A percentile compares a stretch with the other conserved stretches of the same genome.
Evolutionary conservation across 2,329 filamentous ascomycete genomes (phyloP).

Genomic region (Blastomyces parvus): DNA sequence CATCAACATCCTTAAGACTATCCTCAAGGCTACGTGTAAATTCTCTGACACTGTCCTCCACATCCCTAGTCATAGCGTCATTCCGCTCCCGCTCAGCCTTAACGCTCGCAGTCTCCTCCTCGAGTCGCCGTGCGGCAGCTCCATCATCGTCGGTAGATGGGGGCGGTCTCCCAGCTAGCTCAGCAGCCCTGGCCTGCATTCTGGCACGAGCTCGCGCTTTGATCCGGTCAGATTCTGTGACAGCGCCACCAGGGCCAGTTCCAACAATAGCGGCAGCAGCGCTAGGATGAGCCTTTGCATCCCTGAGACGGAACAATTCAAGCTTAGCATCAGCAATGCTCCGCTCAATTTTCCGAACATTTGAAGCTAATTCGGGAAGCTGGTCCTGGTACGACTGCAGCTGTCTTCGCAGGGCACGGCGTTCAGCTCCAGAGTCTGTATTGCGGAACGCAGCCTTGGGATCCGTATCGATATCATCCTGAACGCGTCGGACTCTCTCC

Average conservation of each 20-base stretch:
- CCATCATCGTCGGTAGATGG: constrained; percentile 59
- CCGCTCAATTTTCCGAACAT: constrained; percentile 82
- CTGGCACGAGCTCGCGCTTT: constrained; percentile 94
- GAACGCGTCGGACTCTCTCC: constrained; percentile 77
- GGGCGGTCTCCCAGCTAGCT: constrained; percentile 74
- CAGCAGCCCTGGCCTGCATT: constrained; percentile 96
- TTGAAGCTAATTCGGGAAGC: constrained; percentile 81
- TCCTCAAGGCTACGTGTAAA: constrained; percentile 80
- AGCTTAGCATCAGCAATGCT: constrained; percentile 84
- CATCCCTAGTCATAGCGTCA: constrained; percentile 91
- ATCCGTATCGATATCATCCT: constrained; percentile 89
- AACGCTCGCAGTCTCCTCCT: constrained; percentile 75
- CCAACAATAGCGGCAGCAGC: constrained; percentile 75
- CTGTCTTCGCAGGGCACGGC: constrained; percentile 75
- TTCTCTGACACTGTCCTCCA: constrained; percentile 89
- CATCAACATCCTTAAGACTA: constrained; percentile 69
- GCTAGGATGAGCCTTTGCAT: constrained; percentile 82
- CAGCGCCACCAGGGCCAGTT: constrained; percentile 77
- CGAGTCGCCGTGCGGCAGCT: constrained; percentile 72
- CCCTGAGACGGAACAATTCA: constrained; percentile 85
- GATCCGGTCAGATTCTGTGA: constrained; percentile 88
- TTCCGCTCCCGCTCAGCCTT: constrained; percentile 85
- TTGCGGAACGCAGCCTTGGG: constrained; percentile 63
- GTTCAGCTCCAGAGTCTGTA: constrained; percentile 78
- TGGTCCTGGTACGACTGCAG: constrained; percentile 81